Evolutionary conservation across 169 alveolate species (phyloP).

Genomic region (Plasmodium fragile): DNA sequence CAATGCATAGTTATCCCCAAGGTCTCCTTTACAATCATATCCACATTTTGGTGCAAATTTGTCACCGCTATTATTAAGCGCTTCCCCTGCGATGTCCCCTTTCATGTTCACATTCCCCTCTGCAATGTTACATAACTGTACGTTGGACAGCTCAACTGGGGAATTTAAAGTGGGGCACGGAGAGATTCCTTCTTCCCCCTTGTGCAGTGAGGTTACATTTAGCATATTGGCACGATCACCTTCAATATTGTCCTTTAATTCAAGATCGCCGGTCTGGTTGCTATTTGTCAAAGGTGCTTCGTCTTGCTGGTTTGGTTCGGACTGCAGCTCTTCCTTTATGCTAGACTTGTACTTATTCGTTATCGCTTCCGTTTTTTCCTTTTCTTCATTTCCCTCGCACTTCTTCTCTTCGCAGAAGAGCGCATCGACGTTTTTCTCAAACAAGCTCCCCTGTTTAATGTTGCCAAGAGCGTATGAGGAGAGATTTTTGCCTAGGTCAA

Average conservation of each 20-base stretch:
- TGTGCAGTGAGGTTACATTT: background rate
- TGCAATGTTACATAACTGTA: background rate
- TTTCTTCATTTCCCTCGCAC: background rate
- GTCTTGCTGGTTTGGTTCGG: background rate
- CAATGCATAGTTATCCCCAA: background rate
- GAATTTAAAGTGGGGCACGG: background rate
- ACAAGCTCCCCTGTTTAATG: background rate
- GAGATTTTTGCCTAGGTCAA: conserved; percentile 19
- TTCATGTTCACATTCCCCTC: background rate
- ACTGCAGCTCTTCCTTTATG: background rate
- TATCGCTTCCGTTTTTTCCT: background rate
- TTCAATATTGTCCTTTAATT: background rate
- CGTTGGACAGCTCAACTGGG: background rate
- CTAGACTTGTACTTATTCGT: background rate
- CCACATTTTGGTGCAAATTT: background rate
- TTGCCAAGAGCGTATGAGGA: conserved; percentile 5
- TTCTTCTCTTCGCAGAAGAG: background rate
- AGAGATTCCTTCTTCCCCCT: background rate
- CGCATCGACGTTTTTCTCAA: conserved; percentile 12
- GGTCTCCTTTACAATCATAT: background rate
- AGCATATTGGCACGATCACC: background rate
- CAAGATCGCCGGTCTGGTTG: background rate
- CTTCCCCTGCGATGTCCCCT: background rate
- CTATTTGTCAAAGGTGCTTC: background rate
- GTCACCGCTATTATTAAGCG: background rate